Evolutionary conservation across 768 basidiomycete genomes (phyloP), one percentile per base, ranked within the genome.

Genomic region (Boletus subparvulus): DNA sequence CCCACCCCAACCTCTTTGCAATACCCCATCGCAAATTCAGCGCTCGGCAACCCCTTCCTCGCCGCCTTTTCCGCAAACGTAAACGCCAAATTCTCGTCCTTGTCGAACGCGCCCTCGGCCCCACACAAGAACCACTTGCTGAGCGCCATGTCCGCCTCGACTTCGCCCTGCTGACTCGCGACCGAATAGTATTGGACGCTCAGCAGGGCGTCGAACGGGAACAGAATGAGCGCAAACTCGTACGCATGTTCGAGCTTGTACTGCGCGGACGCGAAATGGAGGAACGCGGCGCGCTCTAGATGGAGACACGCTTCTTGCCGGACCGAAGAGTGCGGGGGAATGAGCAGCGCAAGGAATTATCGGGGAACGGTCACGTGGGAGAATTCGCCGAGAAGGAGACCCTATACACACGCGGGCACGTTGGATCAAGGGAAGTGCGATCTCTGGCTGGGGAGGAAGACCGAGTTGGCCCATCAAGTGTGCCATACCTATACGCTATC

Each of bases 71-170:
- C 87, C 0, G 96, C 96, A 73, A 96, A 98, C 0, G 87, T 90
- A 61, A 83, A 83, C 3, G 96, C 94, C 4, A 98, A 79, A 2
- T 69, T 74, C 68, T 97, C 94, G 69, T 95, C 92, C 72, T 94
- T 93, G 39, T 91, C 90, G 63, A 97, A 94, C 14, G 77, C 74
- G 9, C 82, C 82, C 36, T 81, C 79, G 0, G 87, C 85, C 4
- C 95, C 95, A 67, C 94, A 95, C 47, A 98, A 75, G 77, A 97
- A 98, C 95, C 96, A 98, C 73, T 97, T 98, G 71, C 85, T 87
- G 51, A 98, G 80, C 3, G 94, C 95, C 94, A 98, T 95, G 68
- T 98, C 94, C 0, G 96, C 96, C 69, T 98, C 94, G 24, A 82
- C 79, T 71, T 97, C 92, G 35, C 92, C 91, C 56, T 88, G 84